A percentile compares a stretch with the other conserved stretches of the same genome.
phyloP scores from a whole-genome alignment of 2,329 filamentous ascomycete genomes.

The Aspergillus sp. region DNA sequence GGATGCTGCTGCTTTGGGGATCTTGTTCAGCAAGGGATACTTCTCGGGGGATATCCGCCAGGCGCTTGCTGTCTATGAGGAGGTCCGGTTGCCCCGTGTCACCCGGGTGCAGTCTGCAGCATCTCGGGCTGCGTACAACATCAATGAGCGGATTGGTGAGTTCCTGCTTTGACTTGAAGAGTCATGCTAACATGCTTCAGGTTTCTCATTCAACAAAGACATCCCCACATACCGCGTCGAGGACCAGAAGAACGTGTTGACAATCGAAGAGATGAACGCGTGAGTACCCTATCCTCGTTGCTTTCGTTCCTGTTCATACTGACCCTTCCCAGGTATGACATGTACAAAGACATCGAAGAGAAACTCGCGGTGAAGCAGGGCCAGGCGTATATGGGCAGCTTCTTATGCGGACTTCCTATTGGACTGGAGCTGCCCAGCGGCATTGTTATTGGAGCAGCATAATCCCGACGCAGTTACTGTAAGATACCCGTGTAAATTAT shows the following conservation, averaged over 20 bases:
- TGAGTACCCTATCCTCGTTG: slow-evolving; percentile 29
- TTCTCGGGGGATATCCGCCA: slow-evolving; percentile 45
- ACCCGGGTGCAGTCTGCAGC: slow-evolving; percentile 53
- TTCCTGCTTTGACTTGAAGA: background rate
- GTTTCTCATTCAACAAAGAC: slow-evolving; percentile 56
- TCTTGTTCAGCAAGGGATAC: slow-evolving; percentile 49
- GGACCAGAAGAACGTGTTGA: slow-evolving; percentile 55
- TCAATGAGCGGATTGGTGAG: slow-evolving; percentile 56
- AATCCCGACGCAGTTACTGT: too few species aligned
- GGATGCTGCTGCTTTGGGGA: slow-evolving; percentile 57
- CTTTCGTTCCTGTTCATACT: background rate
- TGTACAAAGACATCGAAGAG: slow-evolving; percentile 52
- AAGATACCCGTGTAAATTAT: too few species aligned
- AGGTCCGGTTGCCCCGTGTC: slow-evolving; percentile 49
- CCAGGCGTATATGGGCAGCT: slow-evolving; percentile 32
- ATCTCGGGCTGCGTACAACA: slow-evolving; percentile 54
- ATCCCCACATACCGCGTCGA: slow-evolving; percentile 55
- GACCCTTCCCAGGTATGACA: slow-evolving; percentile 45
- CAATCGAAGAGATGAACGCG: slow-evolving; percentile 64
- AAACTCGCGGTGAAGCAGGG: slow-evolving; percentile 30
- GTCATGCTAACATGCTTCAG: slow-evolving; percentile 26
- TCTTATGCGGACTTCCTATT: slow-evolving; percentile 40
- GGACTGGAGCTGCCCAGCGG: slow-evolving; percentile 37
- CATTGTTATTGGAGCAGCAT: slow-evolving; percentile 13
- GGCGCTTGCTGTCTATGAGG: slow-evolving; percentile 46